Base-by-base conservation (phyloP, 192 early-diverging fungal species). In the Backusella morwellensis region DNA sequence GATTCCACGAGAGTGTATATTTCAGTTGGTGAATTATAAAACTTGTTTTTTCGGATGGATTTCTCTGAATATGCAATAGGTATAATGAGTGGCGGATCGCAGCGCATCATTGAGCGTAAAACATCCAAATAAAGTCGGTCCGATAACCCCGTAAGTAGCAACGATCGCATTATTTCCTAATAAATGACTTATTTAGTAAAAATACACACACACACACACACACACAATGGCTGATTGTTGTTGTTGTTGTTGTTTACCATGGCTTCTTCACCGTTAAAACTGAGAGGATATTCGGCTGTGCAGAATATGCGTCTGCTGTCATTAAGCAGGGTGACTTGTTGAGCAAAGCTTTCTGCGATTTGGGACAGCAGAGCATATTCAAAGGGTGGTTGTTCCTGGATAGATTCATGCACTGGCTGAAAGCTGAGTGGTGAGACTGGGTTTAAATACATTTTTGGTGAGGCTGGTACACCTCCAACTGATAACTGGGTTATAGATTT, bases 1-100 rank as follows among this genome's bases (percentile, higher is more conserved):
- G 26, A 6, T 23, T 75, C 63, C 8, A 66, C 38, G 14, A 83
- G 70, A n/a, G 40, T 66, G 56, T 83, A 83, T 36, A 79, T 72
- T 74, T 83, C 82, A 66, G 32, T 75, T 21, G 70, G 34, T 3
- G 78, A 80, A 34, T 83, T 68, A 68, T 79, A 79, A 70, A 83
- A 35, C 21, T 79, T 83, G 72, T 83, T 83, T 21, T 70, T 66
- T 32, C 68, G 29, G 5, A 75, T 23, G 17, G 82, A 83, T 68
- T 78, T 79, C 34, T 83, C 82, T 14, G 82, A 77, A 17, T 77
- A 77, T n/a, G 78, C 36, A 35, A 83, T 77, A n/a, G 82, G 78
- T 11, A 47, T 32, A 63, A 83, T 79, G 8, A 83, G 56, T 34
- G 70, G 41, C 4, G 70, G 70, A 42, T 66, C 72, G 2, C 76